A percentile compares a stretch with the other conserved stretches of the same genome.
Conservation (phyloP, 2,329 filamentous ascomycete species). For the Colletotrichum sansevieriae region DNA sequence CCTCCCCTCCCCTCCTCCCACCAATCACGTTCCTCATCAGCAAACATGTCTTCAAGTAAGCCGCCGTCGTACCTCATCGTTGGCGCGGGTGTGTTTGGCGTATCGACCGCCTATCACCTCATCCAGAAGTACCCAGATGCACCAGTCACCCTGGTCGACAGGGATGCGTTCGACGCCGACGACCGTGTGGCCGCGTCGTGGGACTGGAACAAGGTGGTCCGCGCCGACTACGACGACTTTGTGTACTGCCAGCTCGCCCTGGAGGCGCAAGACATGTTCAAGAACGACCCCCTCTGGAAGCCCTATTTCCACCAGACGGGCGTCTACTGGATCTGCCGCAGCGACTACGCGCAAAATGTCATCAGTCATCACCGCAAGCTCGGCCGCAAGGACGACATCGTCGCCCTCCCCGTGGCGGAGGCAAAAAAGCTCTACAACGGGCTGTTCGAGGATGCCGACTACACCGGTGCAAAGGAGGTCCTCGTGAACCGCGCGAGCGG, state of each 20-base stretch:
- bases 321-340: constrained; percentile 68
- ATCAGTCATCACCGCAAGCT: constrained; percentile 65
- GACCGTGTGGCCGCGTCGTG: constrained; percentile 72
- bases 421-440: constrained; percentile 67
- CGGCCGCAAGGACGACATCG: constrained; percentile 54
- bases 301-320: constrained; percentile 71
- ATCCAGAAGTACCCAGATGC: constrained; percentile 63
- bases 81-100: constrained; percentile 75
- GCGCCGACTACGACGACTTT: constrained; percentile 75
- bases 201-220: constrained; percentile 81
- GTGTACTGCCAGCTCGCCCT: constrained; percentile 74
- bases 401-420: constrained; percentile 60
- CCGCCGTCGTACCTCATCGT: constrained; percentile 66
- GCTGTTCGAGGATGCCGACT: constrained; percentile 71
- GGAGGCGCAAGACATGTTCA: constrained; percentile 75
- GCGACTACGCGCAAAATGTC: constrained; percentile 64
- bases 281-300: constrained; percentile 67
- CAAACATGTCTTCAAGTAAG: constrained; percentile 32
- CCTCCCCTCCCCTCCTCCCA: neutral
- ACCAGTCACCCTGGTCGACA: constrained; percentile 69
- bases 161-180: constrained; percentile 63
- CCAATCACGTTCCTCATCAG: constrained; percentile 17
- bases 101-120: constrained; percentile 74
- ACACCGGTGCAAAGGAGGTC: constrained; percentile 69
- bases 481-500: constrained; percentile 72